Conservation (phyloP, 305 asterid species). For the Fraxinus greggii region DNA sequence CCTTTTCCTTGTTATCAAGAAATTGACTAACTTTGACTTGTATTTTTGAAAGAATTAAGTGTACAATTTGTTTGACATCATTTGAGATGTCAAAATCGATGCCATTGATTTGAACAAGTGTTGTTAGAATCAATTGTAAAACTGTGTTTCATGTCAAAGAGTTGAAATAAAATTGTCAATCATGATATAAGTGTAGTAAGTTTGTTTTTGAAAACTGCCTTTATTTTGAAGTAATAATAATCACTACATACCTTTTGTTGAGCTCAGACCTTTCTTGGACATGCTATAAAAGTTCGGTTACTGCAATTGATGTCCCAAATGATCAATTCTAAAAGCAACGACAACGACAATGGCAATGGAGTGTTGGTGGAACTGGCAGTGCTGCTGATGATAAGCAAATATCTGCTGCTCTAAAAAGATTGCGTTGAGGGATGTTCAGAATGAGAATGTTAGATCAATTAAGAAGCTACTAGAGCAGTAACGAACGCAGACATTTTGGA, state of each 20-base stretch:
- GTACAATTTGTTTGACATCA: too few relatives aligned
- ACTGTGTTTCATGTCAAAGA: too few relatives aligned
- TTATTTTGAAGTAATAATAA: not conserved
- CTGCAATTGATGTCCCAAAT: slow-evolving; percentile 35
- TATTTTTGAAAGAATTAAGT: not conserved
- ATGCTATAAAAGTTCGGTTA: slow-evolving; percentile 10
- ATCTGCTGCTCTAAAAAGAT: slow-evolving; percentile 51
- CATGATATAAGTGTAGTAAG: too few relatives aligned
- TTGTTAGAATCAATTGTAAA: too few relatives aligned
- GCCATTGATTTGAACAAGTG: too few relatives aligned
- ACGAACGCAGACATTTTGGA: too few relatives aligned
- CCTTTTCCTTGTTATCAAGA: not conserved
- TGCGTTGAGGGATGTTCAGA: slow-evolving; percentile 83
- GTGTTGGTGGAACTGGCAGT: slow-evolving; percentile 34
- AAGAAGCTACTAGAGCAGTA: slow-evolving; percentile 21
- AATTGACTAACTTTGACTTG: not conserved
- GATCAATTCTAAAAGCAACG: slow-evolving; percentile 46
- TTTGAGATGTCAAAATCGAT: too few relatives aligned
- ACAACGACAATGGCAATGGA: slow-evolving; percentile 29
- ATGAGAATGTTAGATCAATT: slow-evolving; percentile 48
- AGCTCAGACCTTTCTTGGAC: slow-evolving; percentile 30
- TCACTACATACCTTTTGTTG: slow-evolving; percentile 9
- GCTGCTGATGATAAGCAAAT: slow-evolving; percentile 56
- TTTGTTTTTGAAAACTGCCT: not conserved
- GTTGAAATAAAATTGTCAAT: too few relatives aligned